Percentiles rank a stretch among this genome's conserved stretches.
phyloP scores from a whole-genome alignment of 1,139 yeast species.

The Keqinozyma sinolaborantium region DNA sequence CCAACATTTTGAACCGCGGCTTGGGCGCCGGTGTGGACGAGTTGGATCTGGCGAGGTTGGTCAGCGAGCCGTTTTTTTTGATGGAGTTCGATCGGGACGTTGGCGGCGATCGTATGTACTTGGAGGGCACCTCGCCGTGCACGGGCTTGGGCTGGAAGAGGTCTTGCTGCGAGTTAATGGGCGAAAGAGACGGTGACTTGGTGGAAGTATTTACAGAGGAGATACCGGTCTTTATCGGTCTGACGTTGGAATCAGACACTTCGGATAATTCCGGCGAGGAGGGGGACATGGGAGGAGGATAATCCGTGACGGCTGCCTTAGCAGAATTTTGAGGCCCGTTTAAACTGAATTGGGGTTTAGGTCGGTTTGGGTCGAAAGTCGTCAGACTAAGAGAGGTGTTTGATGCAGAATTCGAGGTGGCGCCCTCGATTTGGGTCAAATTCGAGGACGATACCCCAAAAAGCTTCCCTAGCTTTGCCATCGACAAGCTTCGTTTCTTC shows the following conservation, averaged over 20 bases:
- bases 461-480: conserved; percentile 10
- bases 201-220: no score
- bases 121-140: neutral
- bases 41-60: conserved; percentile 11
- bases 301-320: no score
- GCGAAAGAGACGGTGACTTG: neutral
- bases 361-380: no score
- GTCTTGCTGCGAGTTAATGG: neutral
- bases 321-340: no score
- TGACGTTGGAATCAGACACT: no score
- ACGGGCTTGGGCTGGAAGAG: neutral
- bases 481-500: neutral
- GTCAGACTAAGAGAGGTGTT: no score
- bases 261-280: no score
- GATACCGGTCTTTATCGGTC: no score
- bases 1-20: conserved; percentile 52
- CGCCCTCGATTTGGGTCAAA: conserved; percentile 3
- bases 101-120: conserved; percentile 7
- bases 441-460: conserved; percentile 12
- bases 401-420: no score
- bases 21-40: conserved; percentile 9
- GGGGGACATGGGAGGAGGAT: no score
- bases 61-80: conserved; percentile 11
- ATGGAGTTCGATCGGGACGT: conserved; percentile 10
- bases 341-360: no score